phyloP scores from a whole-genome alignment of 306 rosid genomes.

The Casuarina cunninghamiana region DNA sequence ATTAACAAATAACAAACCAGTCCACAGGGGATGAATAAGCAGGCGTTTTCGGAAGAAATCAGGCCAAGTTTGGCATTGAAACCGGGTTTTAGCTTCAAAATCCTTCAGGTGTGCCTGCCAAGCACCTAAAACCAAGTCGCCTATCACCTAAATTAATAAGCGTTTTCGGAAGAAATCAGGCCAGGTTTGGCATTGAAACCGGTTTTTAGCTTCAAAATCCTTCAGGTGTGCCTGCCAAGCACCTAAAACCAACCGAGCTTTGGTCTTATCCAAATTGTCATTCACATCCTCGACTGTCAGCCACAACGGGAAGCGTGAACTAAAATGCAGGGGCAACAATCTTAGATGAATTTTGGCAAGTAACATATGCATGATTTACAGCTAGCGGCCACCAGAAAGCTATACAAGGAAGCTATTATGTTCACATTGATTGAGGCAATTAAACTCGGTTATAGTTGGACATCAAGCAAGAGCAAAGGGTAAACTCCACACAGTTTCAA shows the following conservation, averaged over 20 bases:
- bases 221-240: neutral
- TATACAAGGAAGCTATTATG: neutral
- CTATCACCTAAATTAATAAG: neutral
- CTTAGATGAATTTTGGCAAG: neutral
- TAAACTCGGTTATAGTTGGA: too few species aligned
- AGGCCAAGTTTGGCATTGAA: neutral
- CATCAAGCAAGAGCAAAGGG: neutral
- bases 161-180: neutral
- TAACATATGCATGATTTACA: neutral
- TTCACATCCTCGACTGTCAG: neutral
- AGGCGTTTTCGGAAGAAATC: neutral
- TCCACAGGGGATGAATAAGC: too few species aligned
- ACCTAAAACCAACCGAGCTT: neutral
- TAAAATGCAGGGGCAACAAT: neutral
- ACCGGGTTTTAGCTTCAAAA: neutral
- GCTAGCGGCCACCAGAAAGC: neutral
- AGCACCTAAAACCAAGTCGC: neutral
- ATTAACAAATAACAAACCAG: too few species aligned
- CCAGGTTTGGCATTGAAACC: neutral
- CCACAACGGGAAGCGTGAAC: neutral
- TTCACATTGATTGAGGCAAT: neutral
- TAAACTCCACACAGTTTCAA: neutral
- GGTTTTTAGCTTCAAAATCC: neutral
- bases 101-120: neutral
- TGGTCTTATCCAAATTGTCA: neutral